A percentile compares a stretch with the other conserved stretches of the same genome.
Conservation (phyloP, 1,284 basidiomycete genomes). For the Tylopilus orsonianus region DNA sequence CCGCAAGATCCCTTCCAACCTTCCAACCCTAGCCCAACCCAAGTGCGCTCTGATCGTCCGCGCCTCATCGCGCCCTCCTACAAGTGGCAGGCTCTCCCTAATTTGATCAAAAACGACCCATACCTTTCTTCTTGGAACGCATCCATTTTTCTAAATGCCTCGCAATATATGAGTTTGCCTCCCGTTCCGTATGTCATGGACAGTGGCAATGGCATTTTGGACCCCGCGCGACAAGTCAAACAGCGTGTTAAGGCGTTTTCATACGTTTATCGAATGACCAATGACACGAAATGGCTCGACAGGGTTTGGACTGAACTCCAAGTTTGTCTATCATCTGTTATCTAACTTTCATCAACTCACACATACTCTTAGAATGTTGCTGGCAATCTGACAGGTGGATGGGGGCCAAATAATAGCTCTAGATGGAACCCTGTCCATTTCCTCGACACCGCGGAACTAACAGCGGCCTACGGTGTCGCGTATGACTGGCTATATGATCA, state of each 20-base stretch:
- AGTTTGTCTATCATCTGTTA: conserved; percentile 43
- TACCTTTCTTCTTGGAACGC: conserved; percentile 90
- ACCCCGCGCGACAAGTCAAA: conserved; percentile 89
- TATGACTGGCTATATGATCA: conserved; percentile 95
- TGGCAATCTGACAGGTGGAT: conserved; percentile 58
- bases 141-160: conserved; percentile 90
- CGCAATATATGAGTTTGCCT: conserved; percentile 58
- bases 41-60: conserved; percentile 78
- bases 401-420: conserved; percentile 57
- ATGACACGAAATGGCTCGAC: conserved; percentile 87
- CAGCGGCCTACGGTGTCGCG: conserved; percentile 83
- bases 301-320: conserved; percentile 82
- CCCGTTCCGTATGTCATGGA: conserved; percentile 79
- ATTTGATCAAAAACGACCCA: conserved; percentile 80
- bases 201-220: conserved; percentile 89
- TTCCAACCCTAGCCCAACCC: conserved; percentile 54
- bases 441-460: conserved; percentile 92
- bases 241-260: conserved; percentile 89
- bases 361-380: conserved; percentile 59
- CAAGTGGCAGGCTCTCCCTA: conserved; percentile 86
- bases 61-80: conserved; percentile 89
- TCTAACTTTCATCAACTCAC: conserved; percentile 24
- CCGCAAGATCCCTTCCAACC: conserved; percentile 75
- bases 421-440: conserved; percentile 90
- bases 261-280: conserved; percentile 89